Conservation (phyloP, 176 grass and related monocot species). For the Carex pumila region DNA sequence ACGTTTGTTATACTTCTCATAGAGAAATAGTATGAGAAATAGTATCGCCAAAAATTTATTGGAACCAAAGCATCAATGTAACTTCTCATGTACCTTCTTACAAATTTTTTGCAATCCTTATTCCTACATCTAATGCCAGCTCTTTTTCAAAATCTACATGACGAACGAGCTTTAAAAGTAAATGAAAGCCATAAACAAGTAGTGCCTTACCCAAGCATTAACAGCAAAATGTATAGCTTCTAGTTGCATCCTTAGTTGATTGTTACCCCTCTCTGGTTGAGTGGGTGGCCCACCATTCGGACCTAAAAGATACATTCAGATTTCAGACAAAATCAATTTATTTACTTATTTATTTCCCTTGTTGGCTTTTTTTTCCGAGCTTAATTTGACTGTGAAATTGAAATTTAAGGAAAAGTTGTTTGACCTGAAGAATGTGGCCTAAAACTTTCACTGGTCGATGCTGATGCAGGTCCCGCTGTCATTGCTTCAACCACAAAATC, state of each 20-base stretch:
- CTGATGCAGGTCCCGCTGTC: conserved; percentile 47
- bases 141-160: neutral
- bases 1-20: neutral
- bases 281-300: conserved; percentile 36
- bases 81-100: neutral
- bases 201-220: conserved; percentile 73
- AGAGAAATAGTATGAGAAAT: neutral
- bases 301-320: conserved; percentile 36
- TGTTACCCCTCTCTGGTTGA: conserved; percentile 40
- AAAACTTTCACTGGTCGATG: conserved; percentile 36
- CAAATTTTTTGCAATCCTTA: neutral
- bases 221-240: conserved; percentile 73
- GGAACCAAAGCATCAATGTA: neutral
- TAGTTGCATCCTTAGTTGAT: conserved; percentile 50
- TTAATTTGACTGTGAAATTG: neutral
- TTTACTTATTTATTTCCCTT: neutral
- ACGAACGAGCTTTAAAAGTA: neutral
- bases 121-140: neutral
- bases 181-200: neutral
- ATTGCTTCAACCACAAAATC: conserved; percentile 68
- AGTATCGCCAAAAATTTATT: neutral
- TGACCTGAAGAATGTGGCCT: conserved; percentile 57
- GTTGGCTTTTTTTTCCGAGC: neutral
- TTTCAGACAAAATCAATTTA: conserved; percentile 6
- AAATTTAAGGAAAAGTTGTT: neutral